Conservation (phyloP, 2,329 filamentous ascomycete species). For the Incumbomyces lentus region DNA sequence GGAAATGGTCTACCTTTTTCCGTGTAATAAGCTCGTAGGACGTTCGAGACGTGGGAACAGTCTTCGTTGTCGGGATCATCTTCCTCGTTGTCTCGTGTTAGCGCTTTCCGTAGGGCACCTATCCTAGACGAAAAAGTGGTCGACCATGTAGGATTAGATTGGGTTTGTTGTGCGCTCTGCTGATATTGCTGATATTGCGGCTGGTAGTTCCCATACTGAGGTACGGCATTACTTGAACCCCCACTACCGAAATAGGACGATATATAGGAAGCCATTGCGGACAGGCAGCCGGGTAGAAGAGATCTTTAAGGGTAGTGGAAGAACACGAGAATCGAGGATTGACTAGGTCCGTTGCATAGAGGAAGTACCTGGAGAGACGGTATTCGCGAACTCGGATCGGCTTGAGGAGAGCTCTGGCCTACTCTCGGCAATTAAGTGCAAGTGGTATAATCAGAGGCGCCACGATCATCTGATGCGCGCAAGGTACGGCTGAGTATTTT, state of each 20-base stretch:
- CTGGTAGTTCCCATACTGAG: conserved; percentile 4
- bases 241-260: conserved; percentile 5
- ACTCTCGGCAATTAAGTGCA: too few relatives aligned
- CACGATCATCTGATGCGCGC: too few relatives aligned
- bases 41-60: conserved; percentile 88
- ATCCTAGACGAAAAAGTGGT: conserved; percentile 56
- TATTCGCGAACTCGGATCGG: too few relatives aligned
- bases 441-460: too few relatives aligned
- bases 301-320: too few relatives aligned
- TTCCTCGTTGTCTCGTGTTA: conserved; percentile 59
- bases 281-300: not conserved
- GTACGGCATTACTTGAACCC: not conserved
- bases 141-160: conserved; percentile 16
- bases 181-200: conserved; percentile 7
- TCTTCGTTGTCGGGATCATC: conserved; percentile 55
- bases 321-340: too few relatives aligned
- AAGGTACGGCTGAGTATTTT: too few relatives aligned
- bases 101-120: conserved; percentile 52
- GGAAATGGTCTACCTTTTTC: conserved; percentile 78
- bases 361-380: too few relatives aligned
- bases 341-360: too few relatives aligned
- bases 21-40: conserved; percentile 82
- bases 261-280: conserved; percentile 4
- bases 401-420: too few relatives aligned
- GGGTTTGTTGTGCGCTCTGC: conserved; percentile 7